These are phyloP conservation scores for Lactarius evosmus DNA, from an alignment of 768 basidiomycete species.

Conservation along the genomic window DNA sequence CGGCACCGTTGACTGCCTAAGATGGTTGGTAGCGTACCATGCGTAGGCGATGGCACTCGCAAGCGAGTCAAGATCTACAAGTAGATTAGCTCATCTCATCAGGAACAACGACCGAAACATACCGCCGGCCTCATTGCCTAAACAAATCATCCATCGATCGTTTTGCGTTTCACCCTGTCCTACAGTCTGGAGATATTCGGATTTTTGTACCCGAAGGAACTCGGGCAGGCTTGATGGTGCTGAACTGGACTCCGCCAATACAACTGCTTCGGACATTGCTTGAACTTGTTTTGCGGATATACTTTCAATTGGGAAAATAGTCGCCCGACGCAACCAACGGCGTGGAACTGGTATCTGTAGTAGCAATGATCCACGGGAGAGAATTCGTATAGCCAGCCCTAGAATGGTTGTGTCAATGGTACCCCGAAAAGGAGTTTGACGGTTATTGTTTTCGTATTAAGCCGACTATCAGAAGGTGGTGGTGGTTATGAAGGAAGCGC, in stretches of 20 bases:
- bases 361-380: constrained; percentile 12
- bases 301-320: not conserved
- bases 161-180: constrained; percentile 11
- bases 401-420: not conserved
- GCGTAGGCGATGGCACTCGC: constrained; percentile 85
- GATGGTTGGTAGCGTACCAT: constrained; percentile 56
- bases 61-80: constrained; percentile 81
- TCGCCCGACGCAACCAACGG: not conserved
- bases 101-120: constrained; percentile 24
- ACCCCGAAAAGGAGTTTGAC: not conserved
- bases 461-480: not conserved
- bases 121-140: constrained; percentile 99
- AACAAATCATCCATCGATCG: constrained; percentile 72
- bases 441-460: constrained; percentile 3
- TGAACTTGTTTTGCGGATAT: not conserved
- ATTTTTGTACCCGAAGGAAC: constrained; percentile 25
- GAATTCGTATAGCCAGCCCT: not conserved
- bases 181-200: constrained; percentile 23
- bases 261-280: constrained; percentile 10
- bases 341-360: not conserved
- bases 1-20: constrained; percentile 54
- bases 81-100: constrained; percentile 5
- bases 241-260: not conserved
- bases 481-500: constrained; percentile 4
- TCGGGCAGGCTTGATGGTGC: constrained; percentile 6